phyloP scores from a whole-genome alignment of 805 yeast genomes.

The Lipomyces japonicus region DNA sequence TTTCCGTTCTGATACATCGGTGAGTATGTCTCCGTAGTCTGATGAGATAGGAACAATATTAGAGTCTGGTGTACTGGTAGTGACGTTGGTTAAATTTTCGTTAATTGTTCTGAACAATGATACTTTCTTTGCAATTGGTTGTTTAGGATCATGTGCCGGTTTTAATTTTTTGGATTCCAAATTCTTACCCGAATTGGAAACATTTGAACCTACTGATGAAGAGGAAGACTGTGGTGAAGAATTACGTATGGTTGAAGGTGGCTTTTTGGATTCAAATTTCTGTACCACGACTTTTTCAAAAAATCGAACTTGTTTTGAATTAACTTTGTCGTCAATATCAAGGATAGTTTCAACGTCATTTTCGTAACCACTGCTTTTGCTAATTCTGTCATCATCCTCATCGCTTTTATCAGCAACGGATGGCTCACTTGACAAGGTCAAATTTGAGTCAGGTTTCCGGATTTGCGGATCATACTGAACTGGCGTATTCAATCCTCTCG shows the following conservation, averaged over 20 bases:
- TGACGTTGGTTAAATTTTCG: too few relatives aligned
- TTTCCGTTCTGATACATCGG: too few relatives aligned
- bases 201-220: not conserved
- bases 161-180: constrained; percentile 5
- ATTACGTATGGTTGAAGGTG: constrained; percentile 19
- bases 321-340: constrained; percentile 3
- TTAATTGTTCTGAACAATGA: constrained; percentile 4
- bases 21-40: too few relatives aligned
- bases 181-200: not conserved
- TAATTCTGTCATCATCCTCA: not conserved
- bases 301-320: constrained; percentile 46
- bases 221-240: too few relatives aligned
- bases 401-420: too few relatives aligned
- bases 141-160: constrained; percentile 8
- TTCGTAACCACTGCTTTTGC: too few relatives aligned
- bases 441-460: too few relatives aligned
- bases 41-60: too few relatives aligned
- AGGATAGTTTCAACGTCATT: not conserved
- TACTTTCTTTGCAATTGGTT: constrained; percentile 3
- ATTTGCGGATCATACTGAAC: constrained; percentile 4
- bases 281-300: constrained; percentile 53
- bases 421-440: too few relatives aligned
- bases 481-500: constrained; percentile 19
- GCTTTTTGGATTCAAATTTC: constrained; percentile 43
- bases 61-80: too few relatives aligned